Conservation (phyloP, 768 basidiomycete genomes). For the Hortiboletus flavorubellus region DNA sequence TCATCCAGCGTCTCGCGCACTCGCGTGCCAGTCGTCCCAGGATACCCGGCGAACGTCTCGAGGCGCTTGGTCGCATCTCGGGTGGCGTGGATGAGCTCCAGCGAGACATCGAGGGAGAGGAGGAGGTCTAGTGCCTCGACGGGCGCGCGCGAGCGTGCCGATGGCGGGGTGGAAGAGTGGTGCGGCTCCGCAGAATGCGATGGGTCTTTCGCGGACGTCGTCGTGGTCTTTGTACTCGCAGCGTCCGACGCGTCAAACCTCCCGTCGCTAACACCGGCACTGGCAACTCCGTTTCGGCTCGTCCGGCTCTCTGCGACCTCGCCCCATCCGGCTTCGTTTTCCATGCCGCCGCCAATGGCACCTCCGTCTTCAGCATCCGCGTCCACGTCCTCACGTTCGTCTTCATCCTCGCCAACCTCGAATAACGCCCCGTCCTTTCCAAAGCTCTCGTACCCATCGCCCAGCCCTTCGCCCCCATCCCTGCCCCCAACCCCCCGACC, state of each 20-base stretch:
- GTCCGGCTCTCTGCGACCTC: conserved; percentile 15
- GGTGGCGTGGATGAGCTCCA: conserved; percentile 91
- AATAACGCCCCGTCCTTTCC: conserved; percentile 43
- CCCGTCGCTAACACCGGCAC: background rate
- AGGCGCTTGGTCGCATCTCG: conserved; percentile 90
- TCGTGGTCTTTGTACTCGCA: background rate
- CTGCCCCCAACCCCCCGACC: background rate
- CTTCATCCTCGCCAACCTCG: conserved; percentile 46
- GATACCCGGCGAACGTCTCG: conserved; percentile 86
- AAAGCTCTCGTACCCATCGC: conserved; percentile 21
- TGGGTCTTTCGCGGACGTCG: conserved; percentile 1
- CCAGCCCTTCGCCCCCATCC: background rate
- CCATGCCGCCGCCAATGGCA: background rate
- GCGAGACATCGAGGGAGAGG: conserved; percentile 85
- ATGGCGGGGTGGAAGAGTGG: background rate
- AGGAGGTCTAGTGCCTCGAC: conserved; percentile 67
- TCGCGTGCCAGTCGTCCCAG: conserved; percentile 80
- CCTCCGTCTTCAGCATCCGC: background rate
- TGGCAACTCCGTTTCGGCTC: background rate
- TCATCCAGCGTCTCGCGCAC: conserved; percentile 95
- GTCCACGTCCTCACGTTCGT: conserved; percentile 17
- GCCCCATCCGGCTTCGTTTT: conserved; percentile 27
- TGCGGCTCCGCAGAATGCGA: background rate
- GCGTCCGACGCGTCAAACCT: background rate
- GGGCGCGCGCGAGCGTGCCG: background rate